A percentile compares a stretch with the other conserved stretches of the same genome.
These are phyloP conservation scores for Gynandropsis gynandra DNA, from an alignment of 345 rosid genomes.

Conservation along the genomic window DNA sequence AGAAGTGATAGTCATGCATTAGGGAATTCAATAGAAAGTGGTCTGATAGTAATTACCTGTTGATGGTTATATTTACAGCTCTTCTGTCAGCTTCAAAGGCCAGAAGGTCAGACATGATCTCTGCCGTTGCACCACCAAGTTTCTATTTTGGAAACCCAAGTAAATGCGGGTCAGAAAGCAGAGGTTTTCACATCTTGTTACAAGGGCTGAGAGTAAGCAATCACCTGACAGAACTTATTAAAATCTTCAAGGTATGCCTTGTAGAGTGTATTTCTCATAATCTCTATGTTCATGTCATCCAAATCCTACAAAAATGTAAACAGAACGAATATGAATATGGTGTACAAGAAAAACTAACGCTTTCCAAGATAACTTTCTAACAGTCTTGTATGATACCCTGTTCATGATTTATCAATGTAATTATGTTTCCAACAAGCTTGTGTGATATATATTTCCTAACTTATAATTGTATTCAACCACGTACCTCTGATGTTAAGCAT, in stretches of 20 bases:
- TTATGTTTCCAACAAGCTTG: no score
- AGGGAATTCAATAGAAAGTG: neutral
- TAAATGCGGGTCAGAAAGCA: neutral
- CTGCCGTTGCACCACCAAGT: slow-evolving; percentile 97
- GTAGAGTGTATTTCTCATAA: slow-evolving; percentile 93
- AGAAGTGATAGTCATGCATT: neutral
- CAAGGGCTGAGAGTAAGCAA: neutral
- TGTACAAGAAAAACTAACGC: neutral
- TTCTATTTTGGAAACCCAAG: slow-evolving; percentile 35
- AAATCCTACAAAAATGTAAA: slow-evolving; percentile 51
- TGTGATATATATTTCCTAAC: neutral
- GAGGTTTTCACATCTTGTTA: neutral
- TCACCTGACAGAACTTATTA: slow-evolving; percentile 91
- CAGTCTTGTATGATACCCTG: no score
- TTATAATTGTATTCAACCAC: neutral
- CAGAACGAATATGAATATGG: neutral
- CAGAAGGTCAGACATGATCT: slow-evolving; percentile 97
- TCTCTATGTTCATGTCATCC: slow-evolving; percentile 98
- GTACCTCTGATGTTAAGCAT: slow-evolving; percentile 95
- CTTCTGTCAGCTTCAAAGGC: slow-evolving; percentile 98
- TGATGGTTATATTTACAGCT: slow-evolving; percentile 90
- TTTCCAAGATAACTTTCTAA: no score
- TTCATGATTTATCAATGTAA: neutral
- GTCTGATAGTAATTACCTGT: slow-evolving; percentile 39
- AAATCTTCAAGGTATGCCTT: slow-evolving; percentile 97